These are phyloP conservation scores for Batkoa obscura DNA, from an alignment of 371 early-diverging fungal genomes.

Conservation along the genomic window DNA sequence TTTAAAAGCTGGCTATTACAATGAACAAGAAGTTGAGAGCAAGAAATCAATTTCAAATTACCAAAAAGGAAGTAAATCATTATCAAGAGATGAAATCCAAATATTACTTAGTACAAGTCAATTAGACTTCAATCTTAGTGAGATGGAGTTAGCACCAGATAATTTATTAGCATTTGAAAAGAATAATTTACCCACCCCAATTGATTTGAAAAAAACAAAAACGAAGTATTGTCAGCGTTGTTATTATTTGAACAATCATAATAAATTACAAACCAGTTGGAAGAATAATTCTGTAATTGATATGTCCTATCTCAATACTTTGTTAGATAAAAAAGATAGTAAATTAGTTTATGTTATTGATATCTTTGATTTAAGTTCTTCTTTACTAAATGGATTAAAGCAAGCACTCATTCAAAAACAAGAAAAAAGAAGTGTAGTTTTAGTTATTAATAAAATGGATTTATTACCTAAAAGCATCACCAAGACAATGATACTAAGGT, in stretches of 20 bases:
- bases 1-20: neutral
- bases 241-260: neutral
- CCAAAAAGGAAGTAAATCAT: too few species aligned
- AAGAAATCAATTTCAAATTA: neutral
- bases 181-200: neutral
- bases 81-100: neutral
- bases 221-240: neutral
- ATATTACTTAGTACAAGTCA: neutral
- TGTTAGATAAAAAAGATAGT: neutral
- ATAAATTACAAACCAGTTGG: neutral
- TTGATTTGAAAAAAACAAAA: neutral
- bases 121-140: neutral
- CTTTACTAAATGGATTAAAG: neutral
- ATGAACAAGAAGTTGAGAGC: neutral
- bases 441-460: slow-evolving; percentile 49
- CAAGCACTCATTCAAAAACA: neutral
- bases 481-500: slow-evolving; percentile 28
- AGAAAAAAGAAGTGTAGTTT: slow-evolving; percentile 9
- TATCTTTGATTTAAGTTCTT: neutral
- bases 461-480: slow-evolving; percentile 33
- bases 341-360: neutral
- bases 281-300: neutral
- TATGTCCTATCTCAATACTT: neutral
- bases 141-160: neutral
- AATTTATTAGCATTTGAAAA: neutral